These are phyloP conservation scores for Candida koratica DNA, from an alignment of 805 yeast genomes.

Conservation along the genomic window DNA sequence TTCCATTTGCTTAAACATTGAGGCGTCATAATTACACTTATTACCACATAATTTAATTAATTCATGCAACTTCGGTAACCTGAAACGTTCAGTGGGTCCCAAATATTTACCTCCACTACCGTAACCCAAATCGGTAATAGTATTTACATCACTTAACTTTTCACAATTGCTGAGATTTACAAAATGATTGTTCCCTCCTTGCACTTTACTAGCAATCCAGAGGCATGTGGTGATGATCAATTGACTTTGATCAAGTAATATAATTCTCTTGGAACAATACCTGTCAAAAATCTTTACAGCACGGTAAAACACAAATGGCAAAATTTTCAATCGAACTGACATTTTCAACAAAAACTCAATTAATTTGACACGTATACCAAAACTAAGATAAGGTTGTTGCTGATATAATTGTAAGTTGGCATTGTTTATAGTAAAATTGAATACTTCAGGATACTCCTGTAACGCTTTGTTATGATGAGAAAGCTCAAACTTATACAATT, in stretches of 20 bases:
- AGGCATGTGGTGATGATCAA: slow-evolving; percentile 86
- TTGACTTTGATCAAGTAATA: slow-evolving; percentile 81
- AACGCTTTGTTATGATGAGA: slow-evolving; percentile 42
- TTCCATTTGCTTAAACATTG: slow-evolving; percentile 62
- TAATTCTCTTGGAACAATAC: slow-evolving; percentile 83
- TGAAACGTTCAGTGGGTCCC: slow-evolving; percentile 70
- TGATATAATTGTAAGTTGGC: slow-evolving; percentile 59
- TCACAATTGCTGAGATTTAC: slow-evolving; percentile 39
- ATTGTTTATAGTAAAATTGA: slow-evolving; percentile 32
- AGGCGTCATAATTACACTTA: slow-evolving; percentile 46
- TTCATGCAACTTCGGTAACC: slow-evolving; percentile 71
- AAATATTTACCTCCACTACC: slow-evolving; percentile 55
- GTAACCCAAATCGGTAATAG: slow-evolving; percentile 38
- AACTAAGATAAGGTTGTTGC: slow-evolving; percentile 83
- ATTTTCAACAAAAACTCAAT: slow-evolving; percentile 78
- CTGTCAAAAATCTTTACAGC: slow-evolving; percentile 80
- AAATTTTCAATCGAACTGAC: slow-evolving; percentile 57
- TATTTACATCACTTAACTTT: slow-evolving; percentile 21
- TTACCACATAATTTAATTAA: slow-evolving; percentile 69
- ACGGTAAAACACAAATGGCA: slow-evolving; percentile 65
- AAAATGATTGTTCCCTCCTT: slow-evolving; percentile 69
- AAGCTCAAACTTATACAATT: slow-evolving; percentile 48
- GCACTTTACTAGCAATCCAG: slow-evolving; percentile 89
- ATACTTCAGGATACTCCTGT: slow-evolving; percentile 53
- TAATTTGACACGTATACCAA: slow-evolving; percentile 67